These are phyloP conservation scores for Psidium friedrichsthalianum DNA, from an alignment of 345 rosid genomes.

Conservation along the genomic window DNA sequence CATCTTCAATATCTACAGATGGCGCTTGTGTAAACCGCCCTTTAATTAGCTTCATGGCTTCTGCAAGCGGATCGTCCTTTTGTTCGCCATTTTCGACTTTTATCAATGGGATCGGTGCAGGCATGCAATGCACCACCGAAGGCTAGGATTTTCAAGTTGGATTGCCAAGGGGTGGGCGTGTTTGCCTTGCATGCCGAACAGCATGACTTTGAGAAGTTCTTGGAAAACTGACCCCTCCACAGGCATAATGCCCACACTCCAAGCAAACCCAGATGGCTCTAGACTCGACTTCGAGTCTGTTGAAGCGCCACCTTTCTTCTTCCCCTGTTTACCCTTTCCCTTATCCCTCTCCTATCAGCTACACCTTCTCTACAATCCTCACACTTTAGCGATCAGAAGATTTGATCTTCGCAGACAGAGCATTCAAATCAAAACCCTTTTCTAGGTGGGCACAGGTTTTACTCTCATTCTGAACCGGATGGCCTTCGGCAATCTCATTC, in stretches of 20 bases:
- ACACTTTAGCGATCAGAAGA: slow-evolving; percentile 44
- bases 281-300: slow-evolving; percentile 38
- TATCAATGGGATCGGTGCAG: slow-evolving; percentile 58
- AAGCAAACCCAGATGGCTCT: slow-evolving; percentile 91
- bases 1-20: slow-evolving; percentile 41
- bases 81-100: slow-evolving; percentile 40
- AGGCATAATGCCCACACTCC: slow-evolving; percentile 78
- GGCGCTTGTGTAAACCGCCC: slow-evolving; percentile 21
- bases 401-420: slow-evolving; percentile 44
- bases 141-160: slow-evolving; percentile 73
- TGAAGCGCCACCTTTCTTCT: slow-evolving; percentile 43
- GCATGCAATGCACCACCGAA: slow-evolving; percentile 84
- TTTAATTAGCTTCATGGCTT: slow-evolving; percentile 57
- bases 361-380: slow-evolving; percentile 66
- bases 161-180: slow-evolving; percentile 60
- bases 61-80: slow-evolving; percentile 35
- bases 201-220: slow-evolving; percentile 71
- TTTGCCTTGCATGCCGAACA: slow-evolving; percentile 48
- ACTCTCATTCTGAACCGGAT: slow-evolving; percentile 24
- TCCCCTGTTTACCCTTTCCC: slow-evolving; percentile 58
- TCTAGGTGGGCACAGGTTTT: slow-evolving; percentile 52
- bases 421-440: slow-evolving; percentile 48
- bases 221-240: slow-evolving; percentile 91
- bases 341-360: slow-evolving; percentile 48
- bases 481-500: slow-evolving; percentile 18